Evolutionary conservation across 1,284 basidiomycete genomes (phyloP), one percentile per base, ranked within the genome.

Genomic region (Fomitopsis palustris): DNA sequence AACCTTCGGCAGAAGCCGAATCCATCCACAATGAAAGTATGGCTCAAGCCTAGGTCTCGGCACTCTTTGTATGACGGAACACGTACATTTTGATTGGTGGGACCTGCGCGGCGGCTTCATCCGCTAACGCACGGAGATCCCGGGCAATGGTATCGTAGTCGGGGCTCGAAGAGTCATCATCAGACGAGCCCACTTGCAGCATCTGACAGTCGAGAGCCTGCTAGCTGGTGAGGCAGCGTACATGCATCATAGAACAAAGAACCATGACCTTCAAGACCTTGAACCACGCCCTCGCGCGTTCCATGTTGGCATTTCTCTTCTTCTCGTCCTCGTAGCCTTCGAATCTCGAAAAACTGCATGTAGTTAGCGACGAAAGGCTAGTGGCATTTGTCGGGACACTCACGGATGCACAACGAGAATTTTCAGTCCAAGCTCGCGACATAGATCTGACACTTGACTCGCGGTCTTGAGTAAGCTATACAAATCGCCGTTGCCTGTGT

Each of bases 181-280:
- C 66, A 2, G 68, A 70, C 7, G 70, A 73, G 8, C 71, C 70
- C 1, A 72, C 67, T 60, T 73, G 70, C 21, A 72, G 56, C 62
- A 70, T 67, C 25, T 67, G 58, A 54, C 70, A 71, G 23, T 63
- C 54, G 21, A 69, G 58, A 0, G 67, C 62, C 70, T 71, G 41
- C 23, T 8, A 21, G n/a, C 12, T 10, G 55, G 14, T 27, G 47
- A 29, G 10, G 35, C 35, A 39, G 7, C 41, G 52, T 54, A 38
- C 7, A 23, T 16, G 42, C 55, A 14, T 23, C 31, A 38, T 10
- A 38, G 21, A 19, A 38, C 19, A 7, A 2, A 41, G 21, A n/a
- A 25, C 2, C 12, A 12, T 3, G 29, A 71, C 70, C 60, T 65
- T 68, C 23, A 72, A 56, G 3, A 73, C 67, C 51, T 64, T 65